A percentile compares a stretch with the other conserved stretches of the same genome.
Evolutionary conservation across 1,284 basidiomycete genomes (phyloP).

Genomic region (Rhizopogon parksii): DNA sequence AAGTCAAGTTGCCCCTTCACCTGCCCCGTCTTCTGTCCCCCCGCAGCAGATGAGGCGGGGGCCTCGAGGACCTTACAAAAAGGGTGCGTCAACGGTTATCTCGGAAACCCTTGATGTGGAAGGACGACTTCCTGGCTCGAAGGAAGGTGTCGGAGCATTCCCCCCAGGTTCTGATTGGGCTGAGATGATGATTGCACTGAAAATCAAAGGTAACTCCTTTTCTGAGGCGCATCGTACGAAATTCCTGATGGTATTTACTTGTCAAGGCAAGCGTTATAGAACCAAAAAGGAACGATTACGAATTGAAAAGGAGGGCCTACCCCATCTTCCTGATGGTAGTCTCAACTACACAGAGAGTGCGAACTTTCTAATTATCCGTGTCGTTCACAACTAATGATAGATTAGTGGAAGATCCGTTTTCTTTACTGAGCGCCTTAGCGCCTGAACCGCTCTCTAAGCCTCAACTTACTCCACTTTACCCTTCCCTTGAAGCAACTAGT

Average conservation of each 20-base stretch:
- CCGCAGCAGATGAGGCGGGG: conserved; percentile 28
- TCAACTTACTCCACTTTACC: conserved; percentile 49
- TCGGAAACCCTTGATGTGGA: conserved; percentile 58
- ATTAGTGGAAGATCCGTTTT: conserved; percentile 72
- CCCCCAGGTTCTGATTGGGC: conserved; percentile 64
- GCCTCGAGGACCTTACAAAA: conserved; percentile 45
- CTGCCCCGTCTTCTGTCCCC: conserved; percentile 31
- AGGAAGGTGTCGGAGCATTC: conserved; percentile 66
- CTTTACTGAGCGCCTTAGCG: conserved; percentile 53
- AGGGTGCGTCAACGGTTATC: conserved; percentile 28
- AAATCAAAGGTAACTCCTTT: conserved; percentile 52
- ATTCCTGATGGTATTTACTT: neutral
- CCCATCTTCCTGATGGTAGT: conserved; percentile 61
- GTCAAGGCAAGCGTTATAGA: conserved; percentile 61
- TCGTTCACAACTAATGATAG: neutral
- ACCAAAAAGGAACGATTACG: conserved; percentile 73
- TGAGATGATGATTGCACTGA: conserved; percentile 59
- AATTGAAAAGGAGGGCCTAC: conserved; percentile 67
- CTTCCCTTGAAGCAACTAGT: conserved; percentile 26
- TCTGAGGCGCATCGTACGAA: neutral
- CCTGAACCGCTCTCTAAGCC: conserved; percentile 52
- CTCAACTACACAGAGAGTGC: conserved; percentile 64
- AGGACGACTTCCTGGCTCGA: conserved; percentile 64
- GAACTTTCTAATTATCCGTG: conserved; percentile 17
- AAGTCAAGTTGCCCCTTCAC: conserved; percentile 27